Percentiles rank a stretch among this genome's conserved stretches.
These are phyloP conservation scores for Geotrichum australiense DNA, from an alignment of 1,139 yeast species.

Conservation along the genomic window DNA sequence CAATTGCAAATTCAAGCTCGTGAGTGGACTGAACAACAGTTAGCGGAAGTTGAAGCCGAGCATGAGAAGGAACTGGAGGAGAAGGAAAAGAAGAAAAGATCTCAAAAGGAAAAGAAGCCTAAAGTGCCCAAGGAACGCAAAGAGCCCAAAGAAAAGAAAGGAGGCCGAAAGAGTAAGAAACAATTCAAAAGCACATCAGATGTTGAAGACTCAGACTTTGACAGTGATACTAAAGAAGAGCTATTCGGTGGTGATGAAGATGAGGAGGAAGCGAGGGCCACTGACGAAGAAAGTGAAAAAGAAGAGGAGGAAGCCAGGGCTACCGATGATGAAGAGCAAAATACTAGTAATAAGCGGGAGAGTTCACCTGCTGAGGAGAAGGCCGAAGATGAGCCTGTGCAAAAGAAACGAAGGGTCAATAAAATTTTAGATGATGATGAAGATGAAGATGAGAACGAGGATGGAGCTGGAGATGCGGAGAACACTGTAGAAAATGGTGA, in stretches of 20 bases:
- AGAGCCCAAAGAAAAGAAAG: conserved; percentile 16
- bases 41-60: conserved; percentile 25
- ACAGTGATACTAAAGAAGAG: conserved; percentile 16
- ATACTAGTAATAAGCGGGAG: conserved; percentile 12
- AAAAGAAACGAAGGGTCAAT: conserved; percentile 24
- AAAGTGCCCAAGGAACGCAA: conserved; percentile 17
- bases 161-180: conserved; percentile 19
- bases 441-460: conserved; percentile 18
- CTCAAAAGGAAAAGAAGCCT: conserved; percentile 18
- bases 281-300: conserved; percentile 19
- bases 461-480: background rate
- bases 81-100: conserved; percentile 4
- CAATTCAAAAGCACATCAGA: conserved; percentile 24
- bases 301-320: conserved; percentile 13
- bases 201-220: conserved; percentile 21
- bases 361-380: conserved; percentile 11
- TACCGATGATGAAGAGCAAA: conserved; percentile 18
- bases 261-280: conserved; percentile 15
- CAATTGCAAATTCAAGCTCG: conserved; percentile 75
- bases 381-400: conserved; percentile 7
- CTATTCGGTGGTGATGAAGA: conserved; percentile 19
- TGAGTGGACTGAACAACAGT: conserved; percentile 57
- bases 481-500: too few species aligned
- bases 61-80: conserved; percentile 23
- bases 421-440: conserved; percentile 29